phyloP scores from a whole-genome alignment of 306 rosid species.

The Alnus glutinosa region DNA sequence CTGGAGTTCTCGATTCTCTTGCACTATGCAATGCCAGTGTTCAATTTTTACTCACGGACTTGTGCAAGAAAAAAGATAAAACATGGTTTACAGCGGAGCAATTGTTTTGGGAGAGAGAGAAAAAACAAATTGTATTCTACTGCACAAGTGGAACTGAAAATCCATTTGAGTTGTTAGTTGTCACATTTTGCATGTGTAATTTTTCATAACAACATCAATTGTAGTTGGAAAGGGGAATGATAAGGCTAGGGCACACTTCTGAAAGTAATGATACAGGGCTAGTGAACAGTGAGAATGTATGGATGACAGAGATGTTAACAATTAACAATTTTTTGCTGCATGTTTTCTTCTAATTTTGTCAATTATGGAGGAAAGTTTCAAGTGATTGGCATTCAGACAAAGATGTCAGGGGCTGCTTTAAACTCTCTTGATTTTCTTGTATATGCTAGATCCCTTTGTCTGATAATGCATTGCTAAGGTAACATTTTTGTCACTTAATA shows the following conservation, averaged over 20 bases:
- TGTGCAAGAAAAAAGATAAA: not conserved
- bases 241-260: not conserved
- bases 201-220: not conserved
- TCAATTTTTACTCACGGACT: not conserved
- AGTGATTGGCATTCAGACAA: constrained; percentile 7
- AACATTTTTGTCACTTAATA: constrained; percentile 27
- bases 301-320: not conserved
- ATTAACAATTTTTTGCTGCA: constrained; percentile 6
- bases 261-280: not conserved
- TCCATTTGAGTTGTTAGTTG: not conserved
- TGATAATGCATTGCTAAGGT: not conserved
- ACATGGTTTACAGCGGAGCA: not conserved
- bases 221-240: not conserved
- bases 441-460: not conserved
- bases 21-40: constrained; percentile 13
- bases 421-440: constrained; percentile 11
- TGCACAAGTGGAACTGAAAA: not conserved
- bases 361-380: constrained; percentile 9
- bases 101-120: not conserved
- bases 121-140: not conserved
- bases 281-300: not conserved
- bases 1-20: constrained; percentile 17
- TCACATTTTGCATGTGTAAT: not conserved
- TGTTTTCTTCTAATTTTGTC: constrained; percentile 19
- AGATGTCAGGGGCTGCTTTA: not conserved